Conservation (phyloP, 2,329 filamentous ascomycete species). For the Gyromitra esculenta region DNA sequence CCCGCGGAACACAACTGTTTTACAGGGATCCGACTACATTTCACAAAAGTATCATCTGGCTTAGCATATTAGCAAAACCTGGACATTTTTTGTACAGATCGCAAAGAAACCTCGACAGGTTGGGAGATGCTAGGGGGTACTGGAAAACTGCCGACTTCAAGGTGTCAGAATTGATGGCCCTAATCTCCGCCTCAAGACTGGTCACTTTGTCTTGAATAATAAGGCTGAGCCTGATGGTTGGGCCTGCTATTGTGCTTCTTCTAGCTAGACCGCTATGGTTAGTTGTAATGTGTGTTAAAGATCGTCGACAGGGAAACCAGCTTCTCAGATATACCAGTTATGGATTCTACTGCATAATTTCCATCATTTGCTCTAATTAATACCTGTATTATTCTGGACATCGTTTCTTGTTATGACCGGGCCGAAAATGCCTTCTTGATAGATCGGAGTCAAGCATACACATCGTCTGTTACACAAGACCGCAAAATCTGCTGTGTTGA, state of each 20-base stretch:
- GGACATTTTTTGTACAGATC: constrained; percentile 8
- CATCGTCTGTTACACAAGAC: constrained; percentile 46
- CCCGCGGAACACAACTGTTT: constrained; percentile 25
- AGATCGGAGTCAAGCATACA: constrained; percentile 43
- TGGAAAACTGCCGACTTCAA: background rate
- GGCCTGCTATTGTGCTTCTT: background rate
- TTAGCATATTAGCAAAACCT: background rate
- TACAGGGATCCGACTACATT: constrained; percentile 8
- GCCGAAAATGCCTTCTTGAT: constrained; percentile 33
- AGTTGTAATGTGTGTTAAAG: constrained; percentile 22
- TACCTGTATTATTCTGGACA: constrained; percentile 14
- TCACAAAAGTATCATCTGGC: background rate
- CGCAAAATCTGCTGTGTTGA: constrained; percentile 15
- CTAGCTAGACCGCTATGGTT: background rate
- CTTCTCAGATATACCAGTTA: constrained; percentile 23
- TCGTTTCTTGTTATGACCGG: constrained; percentile 26
- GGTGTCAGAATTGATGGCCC: background rate
- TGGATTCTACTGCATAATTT: constrained; percentile 38
- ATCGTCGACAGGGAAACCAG: constrained; percentile 14
- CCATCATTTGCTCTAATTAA: constrained; percentile 7
- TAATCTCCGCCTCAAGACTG: background rate
- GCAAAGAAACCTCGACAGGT: background rate
- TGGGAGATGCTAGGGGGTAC: background rate
- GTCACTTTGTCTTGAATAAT: constrained; percentile 27
- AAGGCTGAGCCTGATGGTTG: constrained; percentile 6